These are phyloP conservation scores for Cystobasidium slooffiae DNA, from an alignment of 1,284 basidiomycete genomes.

Conservation along the genomic window DNA sequence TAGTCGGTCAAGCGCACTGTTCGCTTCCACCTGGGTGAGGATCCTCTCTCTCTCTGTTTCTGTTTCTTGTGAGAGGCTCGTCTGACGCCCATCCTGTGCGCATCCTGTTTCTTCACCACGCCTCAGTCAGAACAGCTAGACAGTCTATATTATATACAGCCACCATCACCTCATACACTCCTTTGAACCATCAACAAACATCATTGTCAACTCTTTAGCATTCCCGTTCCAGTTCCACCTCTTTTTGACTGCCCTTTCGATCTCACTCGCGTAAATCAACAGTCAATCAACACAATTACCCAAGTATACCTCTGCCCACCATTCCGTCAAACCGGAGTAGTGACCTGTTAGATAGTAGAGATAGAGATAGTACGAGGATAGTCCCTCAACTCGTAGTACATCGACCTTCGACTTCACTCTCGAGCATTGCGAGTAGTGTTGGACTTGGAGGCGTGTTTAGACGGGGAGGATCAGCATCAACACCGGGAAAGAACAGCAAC, in stretches of 20 bases:
- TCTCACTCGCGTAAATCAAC: conserved; percentile 1
- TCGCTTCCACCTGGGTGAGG: too few relatives aligned
- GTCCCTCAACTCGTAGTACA: conserved; percentile 31
- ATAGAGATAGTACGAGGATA: too few relatives aligned
- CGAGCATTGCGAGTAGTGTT: conserved; percentile 19
- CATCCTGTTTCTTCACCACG: too few relatives aligned
- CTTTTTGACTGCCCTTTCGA: not conserved
- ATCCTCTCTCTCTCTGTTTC: too few relatives aligned
- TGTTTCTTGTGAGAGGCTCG: too few relatives aligned
- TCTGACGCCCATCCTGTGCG: too few relatives aligned
- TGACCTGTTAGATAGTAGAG: not conserved
- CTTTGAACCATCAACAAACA: not conserved
- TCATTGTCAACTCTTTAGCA: not conserved
- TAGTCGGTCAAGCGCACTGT: too few relatives aligned
- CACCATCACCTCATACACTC: not conserved
- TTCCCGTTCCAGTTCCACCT: conserved; percentile 1
- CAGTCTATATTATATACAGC: too few relatives aligned
- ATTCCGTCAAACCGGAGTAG: conserved; percentile 30
- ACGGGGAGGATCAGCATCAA: conserved; percentile 13
- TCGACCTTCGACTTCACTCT: conserved; percentile 34
- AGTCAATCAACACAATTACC: conserved; percentile 1
- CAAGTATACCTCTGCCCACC: conserved; percentile 23
- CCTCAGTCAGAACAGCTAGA: too few relatives aligned
- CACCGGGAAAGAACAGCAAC: not conserved
- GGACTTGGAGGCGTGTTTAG: conserved; percentile 9